These are phyloP conservation scores for Claviceps pazoutovae DNA, from an alignment of 2,329 filamentous ascomycete species.

Conservation along the genomic window DNA sequence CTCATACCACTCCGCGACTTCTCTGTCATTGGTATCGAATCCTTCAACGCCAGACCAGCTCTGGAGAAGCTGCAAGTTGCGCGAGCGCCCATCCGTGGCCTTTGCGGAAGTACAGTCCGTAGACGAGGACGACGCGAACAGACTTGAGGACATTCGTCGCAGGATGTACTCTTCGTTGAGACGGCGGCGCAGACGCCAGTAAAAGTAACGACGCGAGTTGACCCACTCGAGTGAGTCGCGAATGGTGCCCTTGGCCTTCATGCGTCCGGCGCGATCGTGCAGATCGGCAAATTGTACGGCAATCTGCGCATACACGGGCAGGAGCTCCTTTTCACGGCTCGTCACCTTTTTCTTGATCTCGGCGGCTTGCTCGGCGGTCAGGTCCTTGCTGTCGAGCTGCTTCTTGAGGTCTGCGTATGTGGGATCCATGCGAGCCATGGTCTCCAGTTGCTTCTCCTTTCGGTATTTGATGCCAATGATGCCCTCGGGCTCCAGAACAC, in stretches of 20 bases:
- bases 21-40: slow-evolving; percentile 66
- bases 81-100: slow-evolving; percentile 41
- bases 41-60: slow-evolving; percentile 70
- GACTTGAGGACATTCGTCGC: slow-evolving; percentile 58
- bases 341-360: slow-evolving; percentile 74
- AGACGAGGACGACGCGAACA: slow-evolving; percentile 15
- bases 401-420: slow-evolving; percentile 75
- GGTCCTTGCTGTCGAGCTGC: slow-evolving; percentile 46
- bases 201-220: slow-evolving; percentile 92
- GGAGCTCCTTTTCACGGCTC: slow-evolving; percentile 70
- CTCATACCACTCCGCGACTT: slow-evolving; percentile 91
- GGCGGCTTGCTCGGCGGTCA: slow-evolving; percentile 60
- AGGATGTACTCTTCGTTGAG: slow-evolving; percentile 96
- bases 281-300: slow-evolving; percentile 94
- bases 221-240: slow-evolving; percentile 73
- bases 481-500: slow-evolving; percentile 94
- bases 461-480: slow-evolving; percentile 98
- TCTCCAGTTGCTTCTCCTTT: slow-evolving; percentile 91
- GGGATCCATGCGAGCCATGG: slow-evolving; percentile 86
- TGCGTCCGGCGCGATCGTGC: slow-evolving; percentile 90
- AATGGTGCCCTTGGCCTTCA: slow-evolving; percentile 95
- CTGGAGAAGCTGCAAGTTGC: slow-evolving; percentile 61
- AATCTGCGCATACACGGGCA: slow-evolving; percentile 90
- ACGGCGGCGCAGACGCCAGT: slow-evolving; percentile 95
- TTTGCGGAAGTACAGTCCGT: slow-evolving; percentile 23